Conservation (phyloP, 495 filamentous ascomycete species). For the Paragyromitra xinjiangensis region DNA sequence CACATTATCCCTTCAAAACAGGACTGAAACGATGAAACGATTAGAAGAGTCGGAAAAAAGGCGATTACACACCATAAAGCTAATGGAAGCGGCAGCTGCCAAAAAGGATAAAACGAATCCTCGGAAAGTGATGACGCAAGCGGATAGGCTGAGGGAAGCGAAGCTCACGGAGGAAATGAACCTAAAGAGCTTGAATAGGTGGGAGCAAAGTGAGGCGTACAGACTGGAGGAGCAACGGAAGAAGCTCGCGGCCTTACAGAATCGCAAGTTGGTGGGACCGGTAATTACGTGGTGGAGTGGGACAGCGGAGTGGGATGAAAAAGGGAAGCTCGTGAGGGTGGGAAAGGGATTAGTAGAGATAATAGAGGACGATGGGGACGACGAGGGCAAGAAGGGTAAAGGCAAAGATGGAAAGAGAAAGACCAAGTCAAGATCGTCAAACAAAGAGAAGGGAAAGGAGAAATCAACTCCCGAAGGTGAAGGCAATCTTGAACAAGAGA, state of each 20-base stretch:
- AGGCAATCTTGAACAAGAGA: constrained; percentile 42
- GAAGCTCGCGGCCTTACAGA: constrained; percentile 84
- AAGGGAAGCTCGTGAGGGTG: constrained; percentile 77
- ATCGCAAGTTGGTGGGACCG: constrained; percentile 84
- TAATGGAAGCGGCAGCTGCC: constrained; percentile 88
- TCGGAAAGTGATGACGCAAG: constrained; percentile 85
- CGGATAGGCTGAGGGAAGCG: constrained; percentile 83
- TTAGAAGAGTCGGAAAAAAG: constrained; percentile 84
- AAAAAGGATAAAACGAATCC: constrained; percentile 76
- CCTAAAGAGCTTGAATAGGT: constrained; percentile 87
- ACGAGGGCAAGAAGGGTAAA: constrained; percentile 50
- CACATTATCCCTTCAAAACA: constrained; percentile 81
- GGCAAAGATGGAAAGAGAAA: constrained; percentile 46
- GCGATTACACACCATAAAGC: constrained; percentile 77
- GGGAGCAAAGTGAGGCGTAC: constrained; percentile 90
- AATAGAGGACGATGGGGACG: constrained; percentile 39
- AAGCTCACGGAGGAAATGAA: constrained; percentile 83
- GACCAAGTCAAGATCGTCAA: constrained; percentile 42
- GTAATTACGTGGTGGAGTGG: constrained; percentile 96
- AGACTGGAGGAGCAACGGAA: constrained; percentile 81
- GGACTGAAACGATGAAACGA: constrained; percentile 80
- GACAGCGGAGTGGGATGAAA: constrained; percentile 73
- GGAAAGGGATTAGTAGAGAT: constrained; percentile 64
- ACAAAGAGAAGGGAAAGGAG: constrained; percentile 52
- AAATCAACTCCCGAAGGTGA: constrained; percentile 46